A percentile compares a stretch with the other conserved stretches of the same genome.
Conservation (phyloP, 2,329 filamentous ascomycete species). For the Penicillium fuscoglaucum region DNA sequence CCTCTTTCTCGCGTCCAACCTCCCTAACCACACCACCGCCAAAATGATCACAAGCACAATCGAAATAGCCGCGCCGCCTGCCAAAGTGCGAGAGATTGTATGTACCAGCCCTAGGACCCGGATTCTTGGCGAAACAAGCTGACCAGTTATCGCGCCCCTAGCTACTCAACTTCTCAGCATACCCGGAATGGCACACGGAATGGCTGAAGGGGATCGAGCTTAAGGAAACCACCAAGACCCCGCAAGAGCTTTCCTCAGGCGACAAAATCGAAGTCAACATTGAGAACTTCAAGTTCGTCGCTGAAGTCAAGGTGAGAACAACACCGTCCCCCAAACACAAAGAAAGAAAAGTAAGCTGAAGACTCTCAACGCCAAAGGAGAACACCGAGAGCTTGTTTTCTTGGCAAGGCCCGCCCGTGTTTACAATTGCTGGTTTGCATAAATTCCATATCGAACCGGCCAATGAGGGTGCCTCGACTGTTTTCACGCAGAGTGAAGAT, state of each 20-base stretch:
- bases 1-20: constrained; percentile 2
- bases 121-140: neutral
- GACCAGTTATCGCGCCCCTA: constrained; percentile 2
- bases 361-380: constrained; percentile 9
- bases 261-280: constrained; percentile 21
- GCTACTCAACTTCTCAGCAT: constrained; percentile 29
- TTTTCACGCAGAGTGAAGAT: constrained; percentile 28
- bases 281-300: constrained; percentile 23
- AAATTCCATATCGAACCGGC: constrained; percentile 26
- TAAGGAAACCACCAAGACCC: constrained; percentile 19
- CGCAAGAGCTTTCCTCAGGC: constrained; percentile 6
- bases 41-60: constrained; percentile 28
- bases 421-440: constrained; percentile 27
- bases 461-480: constrained; percentile 25
- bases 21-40: neutral
- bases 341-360: neutral
- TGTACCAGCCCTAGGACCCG: neutral
- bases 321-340: neutral
- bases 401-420: constrained; percentile 33
- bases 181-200: constrained; percentile 29
- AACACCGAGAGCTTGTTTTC: constrained; percentile 27
- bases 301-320: constrained; percentile 17
- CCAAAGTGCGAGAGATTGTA: constrained; percentile 32
- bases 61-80: constrained; percentile 26
- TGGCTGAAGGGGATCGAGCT: constrained; percentile 25